Base-by-base conservation (phyloP, 805 yeast species). In the Kodamaea neixiangensis region DNA sequence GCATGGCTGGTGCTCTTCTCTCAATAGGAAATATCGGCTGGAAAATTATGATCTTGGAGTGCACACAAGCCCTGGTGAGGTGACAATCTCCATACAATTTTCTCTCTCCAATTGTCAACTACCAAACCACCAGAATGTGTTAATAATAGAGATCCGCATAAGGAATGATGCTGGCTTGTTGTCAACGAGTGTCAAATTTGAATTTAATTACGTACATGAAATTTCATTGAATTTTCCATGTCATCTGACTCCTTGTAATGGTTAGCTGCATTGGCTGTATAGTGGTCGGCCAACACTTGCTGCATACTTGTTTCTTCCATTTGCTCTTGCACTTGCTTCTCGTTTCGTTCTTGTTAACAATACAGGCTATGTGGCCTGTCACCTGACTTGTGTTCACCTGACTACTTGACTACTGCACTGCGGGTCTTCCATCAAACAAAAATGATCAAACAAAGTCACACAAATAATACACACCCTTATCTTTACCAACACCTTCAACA, bases 381-480 rank as follows among this genome's bases (percentile, higher is more conserved):
- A 14, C 38, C 3, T 34, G 38, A 34, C 38, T 34, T n/a, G n/a
- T n/a, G 15, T 7, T 3, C 41, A 37, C 41, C n/a, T 17, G 19
- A 17, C 13, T 7, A 17, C 7, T 25, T 5, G n/a, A n/a, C 3
- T 25, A 25, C 31, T 25, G 31, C 31, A 13, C 13, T 25, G 11
- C 10, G 31, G 31, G 41, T 37, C 9, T 35, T 19, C 21, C n/a
- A 17, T 15, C n/a, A 37, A 37, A 37, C 41, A 17, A 37, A 37
- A 37, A 15, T 37, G 41, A 37, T 25, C 31, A 25, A 25, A 13
- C 31, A 25, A 37, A 37, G 41, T 44, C 47, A 44, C 47, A 44
- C 47, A 44, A 44, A 44, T 44, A 37, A 37, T 37, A 19, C 11
- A 25, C 31, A 25, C 31, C 31, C 31, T 10, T 37, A 37, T 19